Evolutionary conservation across 163 green algal species (phyloP).

Genomic region (Prototheca wickerhamii): DNA sequence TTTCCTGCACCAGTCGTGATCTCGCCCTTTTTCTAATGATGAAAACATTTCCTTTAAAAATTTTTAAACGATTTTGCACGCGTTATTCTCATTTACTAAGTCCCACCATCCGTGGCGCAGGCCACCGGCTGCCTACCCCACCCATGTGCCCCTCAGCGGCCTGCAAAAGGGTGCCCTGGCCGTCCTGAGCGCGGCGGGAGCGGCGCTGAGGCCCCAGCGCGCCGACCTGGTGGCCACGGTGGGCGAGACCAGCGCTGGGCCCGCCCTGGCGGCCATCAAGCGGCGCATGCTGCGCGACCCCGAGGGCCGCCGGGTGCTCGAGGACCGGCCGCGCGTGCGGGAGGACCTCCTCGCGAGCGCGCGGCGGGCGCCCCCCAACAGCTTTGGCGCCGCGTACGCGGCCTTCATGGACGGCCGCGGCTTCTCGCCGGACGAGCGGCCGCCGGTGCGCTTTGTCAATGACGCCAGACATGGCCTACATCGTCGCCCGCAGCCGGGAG

Average conservation of each 20-base stretch:
- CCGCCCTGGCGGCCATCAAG: conserved; percentile 50
- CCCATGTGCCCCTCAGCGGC: conserved; percentile 52
- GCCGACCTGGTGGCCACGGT: conserved; percentile 87
- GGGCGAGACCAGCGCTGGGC: conserved; percentile 78
- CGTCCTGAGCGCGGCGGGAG: conserved; percentile 51
- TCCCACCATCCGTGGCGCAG: too few relatives aligned
- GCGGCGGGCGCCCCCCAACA: conserved; percentile 48
- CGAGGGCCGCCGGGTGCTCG: conserved; percentile 57
- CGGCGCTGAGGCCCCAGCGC: conserved; percentile 53
- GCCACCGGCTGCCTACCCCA: conserved; percentile 38
- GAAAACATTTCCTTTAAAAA: neutral
- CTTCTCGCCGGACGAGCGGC: conserved; percentile 80
- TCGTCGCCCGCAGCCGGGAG: conserved; percentile 59
- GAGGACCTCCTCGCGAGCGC: conserved; percentile 54
- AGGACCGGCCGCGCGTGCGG: conserved; percentile 67
- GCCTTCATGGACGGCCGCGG: conserved; percentile 81
- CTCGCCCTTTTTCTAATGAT: neutral
- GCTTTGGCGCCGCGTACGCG: conserved; percentile 87
- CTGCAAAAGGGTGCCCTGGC: conserved; percentile 66
- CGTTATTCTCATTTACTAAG: too few relatives aligned
- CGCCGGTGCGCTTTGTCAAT: conserved; percentile 81
- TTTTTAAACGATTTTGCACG: too few relatives aligned
- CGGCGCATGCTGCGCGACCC: conserved; percentile 58
- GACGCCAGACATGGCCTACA: conserved; percentile 90
- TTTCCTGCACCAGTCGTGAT: neutral